Conservation (phyloP, 148 eudicot species). For the Euryodendron excelsum region DNA sequence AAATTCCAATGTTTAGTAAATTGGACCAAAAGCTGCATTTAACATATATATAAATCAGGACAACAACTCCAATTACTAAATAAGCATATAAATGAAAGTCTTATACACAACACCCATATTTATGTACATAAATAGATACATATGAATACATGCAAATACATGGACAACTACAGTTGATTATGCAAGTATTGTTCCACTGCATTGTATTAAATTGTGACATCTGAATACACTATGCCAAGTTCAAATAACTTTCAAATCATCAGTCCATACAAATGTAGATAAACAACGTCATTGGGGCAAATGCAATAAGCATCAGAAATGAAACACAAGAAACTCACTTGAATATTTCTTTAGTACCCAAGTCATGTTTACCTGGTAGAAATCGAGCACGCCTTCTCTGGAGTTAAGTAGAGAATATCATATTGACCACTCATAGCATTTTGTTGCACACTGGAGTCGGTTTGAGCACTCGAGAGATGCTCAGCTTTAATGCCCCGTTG, state of each 20-base stretch:
- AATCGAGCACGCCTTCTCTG: slow-evolving; percentile 69
- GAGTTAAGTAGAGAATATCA: slow-evolving; percentile 75
- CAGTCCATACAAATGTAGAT: neutral
- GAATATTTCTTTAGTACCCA: neutral
- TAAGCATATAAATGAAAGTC: neutral
- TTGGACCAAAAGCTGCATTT: slow-evolving; percentile 76
- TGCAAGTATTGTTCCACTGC: neutral
- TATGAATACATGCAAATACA: neutral
- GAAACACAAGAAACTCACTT: neutral
- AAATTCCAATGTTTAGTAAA: slow-evolving; percentile 55
- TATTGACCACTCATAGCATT: slow-evolving; percentile 66
- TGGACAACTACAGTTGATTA: neutral
- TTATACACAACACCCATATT: neutral
- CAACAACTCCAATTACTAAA: neutral
- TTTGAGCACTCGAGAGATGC: slow-evolving; percentile 67
- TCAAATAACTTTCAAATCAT: neutral
- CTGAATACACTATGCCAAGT: neutral
- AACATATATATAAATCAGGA: neutral
- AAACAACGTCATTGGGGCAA: neutral
- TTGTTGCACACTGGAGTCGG: slow-evolving; percentile 43
- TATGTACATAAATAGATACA: neutral
- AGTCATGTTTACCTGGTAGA: slow-evolving; percentile 39
- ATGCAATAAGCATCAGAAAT: neutral
- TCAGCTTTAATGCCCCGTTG: slow-evolving; percentile 74
- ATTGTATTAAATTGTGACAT: neutral